Percentiles rank a stretch among this genome's conserved stretches.
phyloP scores from a whole-genome alignment of 805 yeast species.

The Spathaspora hagerdaliae region DNA sequence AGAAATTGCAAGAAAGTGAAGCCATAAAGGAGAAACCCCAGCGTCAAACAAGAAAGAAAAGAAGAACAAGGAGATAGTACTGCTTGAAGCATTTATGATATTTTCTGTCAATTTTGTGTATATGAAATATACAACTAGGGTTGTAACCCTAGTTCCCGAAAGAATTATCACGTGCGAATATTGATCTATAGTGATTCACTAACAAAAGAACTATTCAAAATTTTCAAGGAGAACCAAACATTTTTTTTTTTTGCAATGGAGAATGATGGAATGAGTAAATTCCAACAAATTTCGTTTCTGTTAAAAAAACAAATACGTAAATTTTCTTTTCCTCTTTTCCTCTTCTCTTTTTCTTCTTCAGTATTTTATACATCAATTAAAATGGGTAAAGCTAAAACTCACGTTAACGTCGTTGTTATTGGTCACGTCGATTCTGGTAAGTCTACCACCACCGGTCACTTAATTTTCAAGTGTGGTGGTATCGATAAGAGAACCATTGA shows the following conservation, averaged over 20 bases:
- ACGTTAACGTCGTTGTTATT: constrained; percentile 99
- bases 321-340: neutral
- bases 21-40: neutral
- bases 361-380: neutral
- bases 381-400: constrained; percentile 93
- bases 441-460: constrained; percentile 99
- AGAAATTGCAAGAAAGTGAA: constrained; percentile 10
- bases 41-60: neutral
- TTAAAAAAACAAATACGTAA: neutral
- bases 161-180: no score
- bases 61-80: constrained; percentile 1
- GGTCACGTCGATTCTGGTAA: constrained; percentile 98
- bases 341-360: constrained; percentile 2
- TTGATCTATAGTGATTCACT: no score
- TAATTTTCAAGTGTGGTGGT: constrained; percentile 99
- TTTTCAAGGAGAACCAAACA: no score
- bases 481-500: constrained; percentile 98
- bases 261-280: no score
- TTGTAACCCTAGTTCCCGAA: neutral
- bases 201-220: no score
- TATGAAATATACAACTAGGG: neutral
- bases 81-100: neutral
- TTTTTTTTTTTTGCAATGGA: no score
- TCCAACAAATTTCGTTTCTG: no score
- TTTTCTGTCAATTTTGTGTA: neutral